These are phyloP conservation scores for Xylariaceae sp. DNA, from an alignment of 2,329 filamentous ascomycete genomes.

Conservation along the genomic window DNA sequence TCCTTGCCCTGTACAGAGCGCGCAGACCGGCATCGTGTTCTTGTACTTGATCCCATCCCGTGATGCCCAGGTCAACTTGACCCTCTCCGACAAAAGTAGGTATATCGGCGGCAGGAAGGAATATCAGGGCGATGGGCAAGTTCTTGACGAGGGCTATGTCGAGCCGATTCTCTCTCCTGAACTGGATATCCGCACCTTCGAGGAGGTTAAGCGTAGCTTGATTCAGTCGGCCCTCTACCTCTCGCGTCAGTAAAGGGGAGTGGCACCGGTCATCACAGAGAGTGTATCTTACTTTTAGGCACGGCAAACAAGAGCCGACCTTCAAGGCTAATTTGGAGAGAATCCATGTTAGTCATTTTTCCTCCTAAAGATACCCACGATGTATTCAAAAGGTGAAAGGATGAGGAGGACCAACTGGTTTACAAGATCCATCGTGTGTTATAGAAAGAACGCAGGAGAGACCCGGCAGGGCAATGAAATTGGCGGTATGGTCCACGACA, in stretches of 20 bases:
- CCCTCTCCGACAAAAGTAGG: slow-evolving; percentile 96
- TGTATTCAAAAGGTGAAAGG: background rate
- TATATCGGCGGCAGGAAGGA: slow-evolving; percentile 94
- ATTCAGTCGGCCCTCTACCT: slow-evolving; percentile 83
- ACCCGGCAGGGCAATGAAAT: background rate
- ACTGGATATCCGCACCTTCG: slow-evolving; percentile 91
- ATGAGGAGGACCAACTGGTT: slow-evolving; percentile 41
- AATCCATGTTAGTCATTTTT: slow-evolving; percentile 32
- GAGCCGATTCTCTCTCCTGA: slow-evolving; percentile 87
- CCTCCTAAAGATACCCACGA: slow-evolving; percentile 1
- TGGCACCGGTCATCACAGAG: slow-evolving; percentile 13
- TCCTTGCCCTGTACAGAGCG: slow-evolving; percentile 41
- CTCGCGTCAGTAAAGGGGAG: slow-evolving; percentile 13
- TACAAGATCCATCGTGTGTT: slow-evolving; percentile 45
- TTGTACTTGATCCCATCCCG: slow-evolving; percentile 84
- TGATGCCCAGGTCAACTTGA: slow-evolving; percentile 89
- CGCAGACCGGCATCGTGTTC: slow-evolving; percentile 72
- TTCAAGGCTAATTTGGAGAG: slow-evolving; percentile 60
- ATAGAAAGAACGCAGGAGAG: background rate
- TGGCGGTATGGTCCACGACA: too few relatives aligned
- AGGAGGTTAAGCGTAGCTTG: slow-evolving; percentile 84
- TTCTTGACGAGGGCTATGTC: slow-evolving; percentile 99
- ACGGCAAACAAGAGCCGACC: slow-evolving; percentile 92
- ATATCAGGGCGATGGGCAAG: slow-evolving; percentile 88
- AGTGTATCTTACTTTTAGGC: slow-evolving; percentile 76